Conservation (phyloP, 768 basidiomycete species). For the Cyclocybe cylindracea region DNA sequence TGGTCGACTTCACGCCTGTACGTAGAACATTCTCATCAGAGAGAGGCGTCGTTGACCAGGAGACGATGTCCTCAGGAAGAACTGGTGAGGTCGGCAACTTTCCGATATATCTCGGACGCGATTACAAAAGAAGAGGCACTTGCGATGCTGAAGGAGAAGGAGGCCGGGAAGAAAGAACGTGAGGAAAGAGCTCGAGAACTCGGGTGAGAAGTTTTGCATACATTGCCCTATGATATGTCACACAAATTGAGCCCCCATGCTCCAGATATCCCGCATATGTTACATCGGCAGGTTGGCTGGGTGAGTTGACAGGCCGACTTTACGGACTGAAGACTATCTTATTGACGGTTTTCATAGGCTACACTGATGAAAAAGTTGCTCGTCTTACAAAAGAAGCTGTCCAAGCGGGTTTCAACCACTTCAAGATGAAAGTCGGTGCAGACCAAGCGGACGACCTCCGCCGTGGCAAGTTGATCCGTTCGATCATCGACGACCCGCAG, state of each 20-base stretch:
- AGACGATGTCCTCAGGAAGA: constrained; percentile 55
- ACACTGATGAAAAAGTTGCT: constrained; percentile 89
- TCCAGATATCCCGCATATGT: constrained; percentile 90
- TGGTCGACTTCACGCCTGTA: constrained; percentile 86
- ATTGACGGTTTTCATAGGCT: constrained; percentile 47
- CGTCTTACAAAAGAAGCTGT: constrained; percentile 87
- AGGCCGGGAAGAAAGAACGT: constrained; percentile 74
- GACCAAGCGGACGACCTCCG: constrained; percentile 80
- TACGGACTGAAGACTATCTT: background rate
- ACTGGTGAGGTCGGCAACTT: constrained; percentile 73
- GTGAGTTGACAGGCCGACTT: constrained; percentile 29
- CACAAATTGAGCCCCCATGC: background rate
- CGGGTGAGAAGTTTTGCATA: constrained; percentile 43
- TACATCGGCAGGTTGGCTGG: constrained; percentile 92
- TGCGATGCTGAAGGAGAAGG: constrained; percentile 75
- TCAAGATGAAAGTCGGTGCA: constrained; percentile 98
- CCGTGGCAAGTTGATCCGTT: constrained; percentile 86
- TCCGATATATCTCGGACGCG: constrained; percentile 91
- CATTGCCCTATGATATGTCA: background rate
- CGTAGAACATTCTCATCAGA: background rate
- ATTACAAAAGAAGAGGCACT: constrained; percentile 92
- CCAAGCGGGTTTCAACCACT: constrained; percentile 90
- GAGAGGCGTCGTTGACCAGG: background rate
- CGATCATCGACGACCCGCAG: constrained; percentile 91
- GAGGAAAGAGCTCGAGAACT: constrained; percentile 72